phyloP scores from a whole-genome alignment of 2,329 filamentous ascomycete genomes.

The Gaeumannomyces sp. region DNA sequence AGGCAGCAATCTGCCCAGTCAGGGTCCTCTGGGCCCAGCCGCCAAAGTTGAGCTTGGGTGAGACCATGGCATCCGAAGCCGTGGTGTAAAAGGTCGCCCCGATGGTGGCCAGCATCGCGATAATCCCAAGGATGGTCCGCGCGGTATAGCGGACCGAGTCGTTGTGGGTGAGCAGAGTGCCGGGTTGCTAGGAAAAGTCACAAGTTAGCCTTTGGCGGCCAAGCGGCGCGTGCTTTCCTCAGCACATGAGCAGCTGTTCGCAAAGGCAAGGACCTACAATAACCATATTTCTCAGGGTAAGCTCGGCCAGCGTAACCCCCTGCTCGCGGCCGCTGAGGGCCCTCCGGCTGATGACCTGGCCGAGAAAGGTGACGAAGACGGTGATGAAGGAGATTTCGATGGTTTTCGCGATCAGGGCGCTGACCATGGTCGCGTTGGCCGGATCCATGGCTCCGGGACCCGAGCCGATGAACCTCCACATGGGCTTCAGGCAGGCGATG shows the following conservation, averaged over 20 bases:
- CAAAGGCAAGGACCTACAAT: slow-evolving; percentile 29
- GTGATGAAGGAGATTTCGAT: slow-evolving; percentile 10
- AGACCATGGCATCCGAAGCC: slow-evolving; percentile 67
- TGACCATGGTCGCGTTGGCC: slow-evolving; percentile 6
- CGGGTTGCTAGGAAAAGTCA: slow-evolving; percentile 47
- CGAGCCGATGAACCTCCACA: slow-evolving; percentile 2
- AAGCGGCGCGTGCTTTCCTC: not conserved
- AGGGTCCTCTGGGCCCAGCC: slow-evolving; percentile 42
- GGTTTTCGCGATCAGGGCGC: slow-evolving; percentile 9
- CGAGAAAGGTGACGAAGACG: slow-evolving; percentile 11
- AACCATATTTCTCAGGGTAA: slow-evolving; percentile 72
- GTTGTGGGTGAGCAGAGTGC: slow-evolving; percentile 64
- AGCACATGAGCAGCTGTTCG: not conserved
- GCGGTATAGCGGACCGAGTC: slow-evolving; percentile 59
- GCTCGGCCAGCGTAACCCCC: slow-evolving; percentile 68
- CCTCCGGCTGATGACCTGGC: slow-evolving; percentile 63
- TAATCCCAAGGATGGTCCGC: slow-evolving; percentile 54
- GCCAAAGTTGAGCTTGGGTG: slow-evolving; percentile 62
- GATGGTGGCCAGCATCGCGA: slow-evolving; percentile 60
- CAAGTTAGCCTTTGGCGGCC: not conserved
- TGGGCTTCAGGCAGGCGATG: slow-evolving; percentile 4
- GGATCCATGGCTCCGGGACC: not conserved
- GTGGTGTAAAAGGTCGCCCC: slow-evolving; percentile 69
- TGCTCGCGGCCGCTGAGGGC: slow-evolving; percentile 53
- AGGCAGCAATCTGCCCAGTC: slow-evolving; percentile 49